Base-by-base conservation (phyloP, 371 early-diverging fungal species). In the Blyttiomyces sp. region DNA sequence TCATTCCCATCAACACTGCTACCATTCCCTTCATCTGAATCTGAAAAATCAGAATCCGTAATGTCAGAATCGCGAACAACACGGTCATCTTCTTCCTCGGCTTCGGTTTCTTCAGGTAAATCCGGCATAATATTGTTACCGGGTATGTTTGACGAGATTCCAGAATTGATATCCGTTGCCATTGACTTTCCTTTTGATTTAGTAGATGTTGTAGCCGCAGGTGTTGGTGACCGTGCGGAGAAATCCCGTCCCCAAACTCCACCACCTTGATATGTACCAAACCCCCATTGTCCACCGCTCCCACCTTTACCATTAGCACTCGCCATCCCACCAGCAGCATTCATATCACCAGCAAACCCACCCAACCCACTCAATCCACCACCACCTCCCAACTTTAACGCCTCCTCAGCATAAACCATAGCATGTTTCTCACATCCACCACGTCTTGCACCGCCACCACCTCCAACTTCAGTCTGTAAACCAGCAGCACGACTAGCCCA, bases 11-110 rank as follows among this genome's bases (percentile, higher is more conserved):
- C 55, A 16, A 32, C 42, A 42, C 16, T 30, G 43, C 55, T 55
- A 21, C 16, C 9, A 26, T n/a, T 43, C n/a, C 36, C n/a, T n/a
- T 53, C 53, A 24, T 53, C 53, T 6, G 35, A 34, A 26, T n/a
- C n/a, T n/a, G n/a, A n/a, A 39, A 55, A 55, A 23, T 55, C 55
- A 4, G 55, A 55, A 43, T 55, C 55, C 43, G 55, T 55, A 21
- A 55, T 27, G 44, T 55, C 55, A 17, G 42, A 39, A 24, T 55
- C 55, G 6, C 55, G 39, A 55, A 55, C 44, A 55, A 55, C 33
- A 26, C 42, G 4, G n/a, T 55, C 55, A 32, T 50, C 50, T 9
- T 27, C 28, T 9, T 9, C 30, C 21, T 30, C 31, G 5, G 9
- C 31, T 9, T 43, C 55, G 17, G 5, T 45, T 30, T 11, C 55